Evolutionary conservation across 2,329 filamentous ascomycete species (phyloP), one percentile per base, ranked within the genome.

Genomic region (Aspergillus clavatus): DNA sequence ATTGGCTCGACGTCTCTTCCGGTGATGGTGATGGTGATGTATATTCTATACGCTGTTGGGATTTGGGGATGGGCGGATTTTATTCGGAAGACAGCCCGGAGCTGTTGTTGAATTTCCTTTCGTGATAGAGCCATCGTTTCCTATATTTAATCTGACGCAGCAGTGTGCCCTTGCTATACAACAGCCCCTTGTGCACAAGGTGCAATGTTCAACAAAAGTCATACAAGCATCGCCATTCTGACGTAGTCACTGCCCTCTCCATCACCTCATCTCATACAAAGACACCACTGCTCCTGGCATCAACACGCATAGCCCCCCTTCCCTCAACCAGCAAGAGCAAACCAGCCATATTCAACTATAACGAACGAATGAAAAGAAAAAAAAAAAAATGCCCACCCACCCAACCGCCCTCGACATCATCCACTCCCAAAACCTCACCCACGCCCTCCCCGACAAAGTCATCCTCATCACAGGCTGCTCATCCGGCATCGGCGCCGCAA

Each of bases 381-480:
- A 19, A 28, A 5, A 18, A 19, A 21, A 11, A 1, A 33, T 35
- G 31, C 14, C 16, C 16, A 18, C 14, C 28, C 28, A 35, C 16
- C 31, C 31, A 12, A 35, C 31, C 8, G 31, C 31, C 18, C 31
- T 35, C 31, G 16, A 16, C 16, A 35, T 35, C 31, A 35, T 35
- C 18, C 4, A 35, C 14, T 1, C 10, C 3, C 8, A 35, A 5
- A 35, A 35, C 31, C 31, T 35, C 31, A 35, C 18, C 7, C 31
- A 35, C 31, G 31, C 31, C 18, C 31, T 35, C 10, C 31, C 31
- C 1, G 31, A 35, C 31, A 35, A 35, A 51, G 59, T 65, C 22
- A 55, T 69, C 33, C 51, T 73, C 19, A 54, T 71, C 44, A 70
- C 68, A 4, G 68, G 68, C n/a, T 58, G 53, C 29, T 66, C 66